Evolutionary conservation across 257 asterid genomes (phyloP), one percentile per base, ranked within the genome.

Genomic region (Penstemon davidsonii): DNA sequence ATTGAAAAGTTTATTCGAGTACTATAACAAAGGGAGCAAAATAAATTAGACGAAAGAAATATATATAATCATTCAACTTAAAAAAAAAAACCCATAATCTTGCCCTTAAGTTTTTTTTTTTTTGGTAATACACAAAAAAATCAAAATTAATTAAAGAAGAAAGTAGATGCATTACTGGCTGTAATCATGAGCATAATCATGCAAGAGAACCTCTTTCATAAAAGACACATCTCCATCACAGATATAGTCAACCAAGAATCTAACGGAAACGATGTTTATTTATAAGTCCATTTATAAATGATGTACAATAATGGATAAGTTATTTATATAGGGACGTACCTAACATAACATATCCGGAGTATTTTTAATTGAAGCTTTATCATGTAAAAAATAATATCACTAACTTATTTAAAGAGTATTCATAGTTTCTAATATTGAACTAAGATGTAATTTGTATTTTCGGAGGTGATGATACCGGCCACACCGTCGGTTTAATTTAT

Each of bases 151-250:
- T 15, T 15, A 15, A 15, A 15, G 18, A 15, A 15, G 18, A 15
- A 15, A 15, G 6, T n/a, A 6, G 12, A 4, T 25, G 42, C n/a
- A 62, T 12, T 39, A 60, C 18, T 37, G 63, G 50, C 38, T 42
- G 36, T 33, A 63, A 69, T 75, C 40, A 75, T 75, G 47, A 68
- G 71, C 72, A 63, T 42, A 69, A 70, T 64, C 69, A 64, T 69
- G 61, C 50, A 59, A 19, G 53, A 58, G 65, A 58, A 75, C 67
- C 62, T 69, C 59, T 55, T 55, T 75, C 70, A 60, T 62, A 55
- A 38, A 54, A 54, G 50, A 57, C 62, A 46, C 6, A 64, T 49
- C 56, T 47, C 37, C 70, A 65, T 65, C 70, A 65, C 15, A 50
- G 46, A 55, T 63, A 6, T 47, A 15, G 72, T 62, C 75, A 69